Conservation (phyloP, 2,329 filamentous ascomycete species). For the Aspergillus alliaceus region DNA sequence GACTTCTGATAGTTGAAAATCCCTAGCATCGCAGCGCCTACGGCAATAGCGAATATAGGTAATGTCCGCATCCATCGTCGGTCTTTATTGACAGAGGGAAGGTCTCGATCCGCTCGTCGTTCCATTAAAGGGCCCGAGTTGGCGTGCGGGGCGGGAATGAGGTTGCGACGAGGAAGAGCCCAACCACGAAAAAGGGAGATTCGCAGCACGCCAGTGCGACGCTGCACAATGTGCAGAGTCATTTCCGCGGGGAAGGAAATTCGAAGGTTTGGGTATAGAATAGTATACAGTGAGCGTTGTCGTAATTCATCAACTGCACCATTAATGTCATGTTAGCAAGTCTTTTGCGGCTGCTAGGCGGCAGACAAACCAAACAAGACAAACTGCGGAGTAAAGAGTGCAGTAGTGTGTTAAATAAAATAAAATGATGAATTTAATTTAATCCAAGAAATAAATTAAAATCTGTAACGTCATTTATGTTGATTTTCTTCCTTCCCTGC, state of each 20-base stretch:
- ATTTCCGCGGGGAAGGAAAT: slow-evolving; percentile 2
- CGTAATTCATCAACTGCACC: background rate
- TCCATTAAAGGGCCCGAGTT: slow-evolving; percentile 54
- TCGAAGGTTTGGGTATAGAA: background rate
- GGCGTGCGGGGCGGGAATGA: slow-evolving; percentile 52
- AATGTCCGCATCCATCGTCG: slow-evolving; percentile 71
- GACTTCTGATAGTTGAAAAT: slow-evolving; percentile 99
- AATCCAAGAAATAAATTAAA: too few relatives aligned
- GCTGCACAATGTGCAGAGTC: slow-evolving; percentile 16
- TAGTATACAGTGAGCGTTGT: too few relatives aligned
- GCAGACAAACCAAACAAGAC: slow-evolving; percentile 21
- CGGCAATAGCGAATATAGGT: slow-evolving; percentile 74
- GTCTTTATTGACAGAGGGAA: slow-evolving; percentile 45
- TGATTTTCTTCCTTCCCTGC: too few relatives aligned
- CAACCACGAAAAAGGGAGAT: slow-evolving; percentile 12
- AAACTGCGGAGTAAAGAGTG: slow-evolving; percentile 11
- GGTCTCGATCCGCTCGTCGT: slow-evolving; percentile 54
- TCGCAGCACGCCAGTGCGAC: slow-evolving; percentile 19
- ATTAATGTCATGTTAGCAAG: too few relatives aligned
- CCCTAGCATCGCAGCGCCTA: slow-evolving; percentile 70
- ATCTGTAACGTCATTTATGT: background rate
- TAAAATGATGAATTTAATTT: too few relatives aligned
- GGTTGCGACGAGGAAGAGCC: slow-evolving; percentile 37
- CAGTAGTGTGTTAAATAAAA: too few relatives aligned
- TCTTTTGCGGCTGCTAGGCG: too few relatives aligned